Percentiles rank a stretch among this genome's conserved stretches.
These are phyloP conservation scores for Lyophyllum decastes DNA, from an alignment of 768 basidiomycete species.

Conservation along the genomic window DNA sequence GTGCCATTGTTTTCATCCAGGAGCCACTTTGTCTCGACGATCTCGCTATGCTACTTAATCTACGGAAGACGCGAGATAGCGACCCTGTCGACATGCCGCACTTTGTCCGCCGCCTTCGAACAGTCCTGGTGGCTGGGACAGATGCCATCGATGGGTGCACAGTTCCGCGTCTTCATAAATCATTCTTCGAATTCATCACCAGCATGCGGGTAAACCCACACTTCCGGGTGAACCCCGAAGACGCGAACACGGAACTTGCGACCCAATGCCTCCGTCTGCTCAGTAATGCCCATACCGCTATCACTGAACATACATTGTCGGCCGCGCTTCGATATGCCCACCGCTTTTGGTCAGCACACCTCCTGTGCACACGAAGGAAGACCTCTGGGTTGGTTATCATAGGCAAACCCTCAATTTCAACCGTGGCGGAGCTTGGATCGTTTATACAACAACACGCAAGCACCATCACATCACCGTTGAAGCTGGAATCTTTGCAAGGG, in stretches of 20 bases:
- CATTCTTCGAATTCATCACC: too few relatives aligned
- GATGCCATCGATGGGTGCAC: constrained; percentile 9
- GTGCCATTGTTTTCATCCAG: constrained; percentile 11
- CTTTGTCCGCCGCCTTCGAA: constrained; percentile 17
- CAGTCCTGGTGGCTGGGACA: constrained; percentile 16
- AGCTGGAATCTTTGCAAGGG: too few relatives aligned
- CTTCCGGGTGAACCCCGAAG: constrained; percentile 3
- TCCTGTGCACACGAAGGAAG: not conserved
- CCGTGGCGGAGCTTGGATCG: too few relatives aligned
- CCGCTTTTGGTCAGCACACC: constrained; percentile 4
- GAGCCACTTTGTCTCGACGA: constrained; percentile 13
- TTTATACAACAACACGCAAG: too few relatives aligned
- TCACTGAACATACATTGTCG: not conserved
- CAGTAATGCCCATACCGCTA: not conserved
- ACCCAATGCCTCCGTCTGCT: constrained; percentile 9
- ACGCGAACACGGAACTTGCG: constrained; percentile 8
- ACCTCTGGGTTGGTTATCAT: not conserved
- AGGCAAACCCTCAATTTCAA: not conserved
- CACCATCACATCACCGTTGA: too few relatives aligned
- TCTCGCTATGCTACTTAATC: constrained; percentile 9
- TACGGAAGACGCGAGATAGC: not conserved
- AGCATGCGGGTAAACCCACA: not conserved
- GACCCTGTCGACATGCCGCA: constrained; percentile 10
- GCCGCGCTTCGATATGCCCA: constrained; percentile 4
- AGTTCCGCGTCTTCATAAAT: constrained; percentile 19